Base-by-base conservation (phyloP, 2,329 filamentous ascomycete species). In the Lecanicillium sp. region DNA sequence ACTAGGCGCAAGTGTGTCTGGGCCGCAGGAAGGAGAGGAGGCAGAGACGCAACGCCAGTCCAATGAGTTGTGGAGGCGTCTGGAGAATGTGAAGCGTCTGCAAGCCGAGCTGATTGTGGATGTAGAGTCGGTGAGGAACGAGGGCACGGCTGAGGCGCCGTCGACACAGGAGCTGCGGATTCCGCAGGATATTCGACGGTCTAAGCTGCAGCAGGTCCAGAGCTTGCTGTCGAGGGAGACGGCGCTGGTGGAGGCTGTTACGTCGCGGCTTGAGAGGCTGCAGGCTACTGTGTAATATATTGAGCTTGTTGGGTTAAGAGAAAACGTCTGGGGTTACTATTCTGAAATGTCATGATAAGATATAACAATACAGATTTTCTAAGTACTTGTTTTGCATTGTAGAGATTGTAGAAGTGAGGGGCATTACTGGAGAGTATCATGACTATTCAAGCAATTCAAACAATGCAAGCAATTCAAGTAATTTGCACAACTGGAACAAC, bases 241-340 rank as follows among this genome's bases (percentile, higher is more conserved):
- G 33, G 78, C 78, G 5, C 57, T 85, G 50, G 75, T 85, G 6
- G 80, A 85, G 48, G 80, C 76, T 16, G 72, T 83, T 16, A 78
- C 71, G 47, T 67, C 67, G 41, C 68, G 80, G 41, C 58, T 86
- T 45, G 75, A 80, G 55, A 71, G 67, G 44, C 59, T 85, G 38
- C 62, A 66, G 45, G 46, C 56, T n/a, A 45, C 44, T 28, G 38
- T 54, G 49, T 60, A 51, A 45, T 38, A 47, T 46, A 14, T 13
- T 32, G 14, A 32, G 9, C 6, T 29, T 7, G 9, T 30, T 7
- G n/a, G n/a, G n/a, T 18, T 2, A 8, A 29, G n/a, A 7, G 25
- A 29, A 18, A 12, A 32, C 29, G 29, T 32, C 29, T 32, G 18
- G n/a, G 29, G 29, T 16, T 32, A 16, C 29, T 6, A n/a, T n/a